phyloP scores from a whole-genome alignment of 2,329 filamentous ascomycete genomes.

The Harringtonia aguacate region DNA sequence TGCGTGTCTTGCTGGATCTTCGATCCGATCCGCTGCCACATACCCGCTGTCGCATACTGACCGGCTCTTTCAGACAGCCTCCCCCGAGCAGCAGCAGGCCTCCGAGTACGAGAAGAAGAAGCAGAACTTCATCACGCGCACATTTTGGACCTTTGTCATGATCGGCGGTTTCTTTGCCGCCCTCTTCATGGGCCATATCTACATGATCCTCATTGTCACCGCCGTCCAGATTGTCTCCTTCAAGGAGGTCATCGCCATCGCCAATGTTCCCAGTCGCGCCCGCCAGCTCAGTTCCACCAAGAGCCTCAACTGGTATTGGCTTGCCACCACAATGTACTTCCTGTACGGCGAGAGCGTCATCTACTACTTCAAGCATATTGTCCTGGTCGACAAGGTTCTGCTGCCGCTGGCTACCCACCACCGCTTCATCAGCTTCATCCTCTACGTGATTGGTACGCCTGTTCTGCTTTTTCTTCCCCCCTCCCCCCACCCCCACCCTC shows the following conservation, averaged over 20 bases:
- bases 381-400: constrained; percentile 86
- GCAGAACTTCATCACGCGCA: constrained; percentile 90
- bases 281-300: constrained; percentile 89
- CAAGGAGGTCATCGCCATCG: constrained; percentile 98
- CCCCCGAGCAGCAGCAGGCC: constrained; percentile 28
- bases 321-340: constrained; percentile 99
- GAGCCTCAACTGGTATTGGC: constrained; percentile 97
- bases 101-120: constrained; percentile 96
- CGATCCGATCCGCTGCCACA: neutral
- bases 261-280: constrained; percentile 84
- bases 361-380: constrained; percentile 99
- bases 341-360: constrained; percentile 98
- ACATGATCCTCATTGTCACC: constrained; percentile 88
- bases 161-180: constrained; percentile 83
- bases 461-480: too few relatives aligned
- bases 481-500: neutral
- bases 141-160: constrained; percentile 98
- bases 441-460: constrained; percentile 82
- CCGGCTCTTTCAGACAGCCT: constrained; percentile 26
- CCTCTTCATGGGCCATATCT: constrained; percentile 94
- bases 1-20: constrained; percentile 7
- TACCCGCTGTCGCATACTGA: neutral
- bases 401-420: constrained; percentile 93
- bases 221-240: constrained; percentile 93
- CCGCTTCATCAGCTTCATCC: constrained; percentile 95